Evolutionary conservation across 148 eudicot genomes (phyloP).

Genomic region (Rhododendron kiyosumense): DNA sequence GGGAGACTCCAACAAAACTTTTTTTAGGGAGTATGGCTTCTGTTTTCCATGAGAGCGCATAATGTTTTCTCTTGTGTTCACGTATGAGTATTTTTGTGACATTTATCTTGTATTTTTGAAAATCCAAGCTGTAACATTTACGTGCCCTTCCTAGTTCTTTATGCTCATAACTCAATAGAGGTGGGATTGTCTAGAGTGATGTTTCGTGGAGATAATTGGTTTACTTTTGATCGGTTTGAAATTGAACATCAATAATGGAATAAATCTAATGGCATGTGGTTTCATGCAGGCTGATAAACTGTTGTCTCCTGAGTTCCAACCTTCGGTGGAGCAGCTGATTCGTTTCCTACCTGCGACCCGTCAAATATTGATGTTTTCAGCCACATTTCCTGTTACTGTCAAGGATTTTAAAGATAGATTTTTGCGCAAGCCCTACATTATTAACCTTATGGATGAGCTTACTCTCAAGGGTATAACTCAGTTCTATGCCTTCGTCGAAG

Average conservation of each 20-base stretch:
- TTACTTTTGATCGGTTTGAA: background rate
- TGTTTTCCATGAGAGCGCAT: background rate
- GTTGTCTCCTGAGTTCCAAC: slow-evolving; percentile 76
- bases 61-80: background rate
- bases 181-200: background rate
- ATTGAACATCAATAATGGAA: background rate
- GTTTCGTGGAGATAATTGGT: background rate
- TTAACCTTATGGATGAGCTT: slow-evolving; percentile 91
- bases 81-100: background rate
- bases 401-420: slow-evolving; percentile 81
- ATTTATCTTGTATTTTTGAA: background rate
- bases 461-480: slow-evolving; percentile 89
- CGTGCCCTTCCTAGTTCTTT: background rate
- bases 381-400: slow-evolving; percentile 89
- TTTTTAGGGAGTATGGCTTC: background rate
- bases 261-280: slow-evolving; percentile 15
- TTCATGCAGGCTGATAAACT: slow-evolving; percentile 69
- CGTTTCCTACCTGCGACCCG: slow-evolving; percentile 54
- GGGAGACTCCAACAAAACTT: background rate
- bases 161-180: background rate
- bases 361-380: slow-evolving; percentile 82
- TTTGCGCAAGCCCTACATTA: slow-evolving; percentile 65
- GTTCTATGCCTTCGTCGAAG: slow-evolving; percentile 88
- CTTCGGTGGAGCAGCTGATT: slow-evolving; percentile 69
- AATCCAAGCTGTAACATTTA: background rate